A percentile compares a stretch with the other conserved stretches of the same genome.
Evolutionary conservation across 345 rosid genomes (phyloP).

Genomic region (Rubroshorea leprosula): DNA sequence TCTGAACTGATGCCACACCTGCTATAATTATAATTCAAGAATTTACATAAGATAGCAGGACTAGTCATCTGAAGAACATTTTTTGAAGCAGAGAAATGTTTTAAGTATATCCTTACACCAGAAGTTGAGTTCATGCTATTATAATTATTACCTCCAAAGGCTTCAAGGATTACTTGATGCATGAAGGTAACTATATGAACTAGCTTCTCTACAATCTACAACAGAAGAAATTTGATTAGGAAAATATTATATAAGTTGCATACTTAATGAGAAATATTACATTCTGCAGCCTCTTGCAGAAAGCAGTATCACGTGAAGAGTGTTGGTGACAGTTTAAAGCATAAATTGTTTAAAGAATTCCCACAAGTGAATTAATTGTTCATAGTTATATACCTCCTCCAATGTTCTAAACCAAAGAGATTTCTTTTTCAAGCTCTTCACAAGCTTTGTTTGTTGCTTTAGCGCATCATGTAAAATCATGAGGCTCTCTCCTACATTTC

Average conservation of each 20-base stretch:
- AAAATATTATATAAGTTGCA: no score
- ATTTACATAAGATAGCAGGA: conserved; percentile 2
- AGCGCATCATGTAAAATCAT: conserved; percentile 56
- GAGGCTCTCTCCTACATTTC: conserved; percentile 59
- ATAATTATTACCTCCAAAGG: conserved; percentile 51
- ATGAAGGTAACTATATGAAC: conserved; percentile 56
- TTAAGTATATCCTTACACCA: neutral
- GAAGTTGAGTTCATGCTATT: conserved; percentile 7
- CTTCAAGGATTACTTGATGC: conserved; percentile 58
- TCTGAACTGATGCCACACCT: conserved; percentile 22
- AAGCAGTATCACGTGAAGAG: no score
- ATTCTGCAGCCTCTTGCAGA: no score
- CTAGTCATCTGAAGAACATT: neutral
- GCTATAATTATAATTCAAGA: conserved; percentile 17
- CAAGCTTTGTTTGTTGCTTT: conserved; percentile 63
- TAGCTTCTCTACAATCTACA: conserved; percentile 70
- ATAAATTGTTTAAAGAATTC: no score
- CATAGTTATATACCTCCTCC: conserved; percentile 56
- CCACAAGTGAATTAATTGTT: conserved; percentile 10
- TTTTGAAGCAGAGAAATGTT: neutral
- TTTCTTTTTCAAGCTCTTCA: conserved; percentile 67
- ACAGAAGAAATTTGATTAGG: neutral
- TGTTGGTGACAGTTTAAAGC: no score
- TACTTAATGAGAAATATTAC: no score
- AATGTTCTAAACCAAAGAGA: conserved; percentile 82